Percentiles rank a stretch among this genome's conserved stretches.
These are phyloP conservation scores for Geotrichum restrictum DNA, from an alignment of 1,139 yeast genomes.

Conservation along the genomic window DNA sequence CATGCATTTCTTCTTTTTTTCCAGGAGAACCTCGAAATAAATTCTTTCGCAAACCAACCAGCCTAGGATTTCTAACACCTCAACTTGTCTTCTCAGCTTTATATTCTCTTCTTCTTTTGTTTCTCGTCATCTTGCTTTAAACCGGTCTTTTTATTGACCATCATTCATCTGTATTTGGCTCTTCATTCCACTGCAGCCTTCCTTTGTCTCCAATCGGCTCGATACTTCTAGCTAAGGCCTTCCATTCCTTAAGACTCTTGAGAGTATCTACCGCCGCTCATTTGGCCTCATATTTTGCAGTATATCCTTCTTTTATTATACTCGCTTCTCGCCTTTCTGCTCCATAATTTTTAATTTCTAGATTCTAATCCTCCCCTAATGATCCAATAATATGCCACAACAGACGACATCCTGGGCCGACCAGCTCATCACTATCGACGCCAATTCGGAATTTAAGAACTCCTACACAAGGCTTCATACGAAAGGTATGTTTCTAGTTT, in stretches of 20 bases:
- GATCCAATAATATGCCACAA: neutral
- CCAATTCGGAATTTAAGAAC: constrained; percentile 10
- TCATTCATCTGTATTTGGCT: no score
- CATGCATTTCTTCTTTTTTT: no score
- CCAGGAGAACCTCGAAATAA: no score
- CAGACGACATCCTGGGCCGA: constrained; percentile 14
- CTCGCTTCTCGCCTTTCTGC: neutral
- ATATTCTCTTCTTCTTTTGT: no score
- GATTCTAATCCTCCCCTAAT: neutral
- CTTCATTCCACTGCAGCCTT: neutral
- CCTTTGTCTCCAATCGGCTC: neutral
- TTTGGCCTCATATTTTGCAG: neutral
- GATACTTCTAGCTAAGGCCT: neutral
- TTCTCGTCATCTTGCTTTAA: no score
- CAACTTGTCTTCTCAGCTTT: no score
- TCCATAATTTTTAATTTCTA: neutral
- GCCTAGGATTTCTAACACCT: no score
- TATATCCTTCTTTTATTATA: constrained; percentile 12
- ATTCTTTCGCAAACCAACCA: no score
- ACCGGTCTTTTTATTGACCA: no score
- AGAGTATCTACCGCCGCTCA: neutral
- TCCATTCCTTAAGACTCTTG: neutral
- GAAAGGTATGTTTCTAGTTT: constrained; percentile 10
- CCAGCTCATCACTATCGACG: constrained; percentile 13
- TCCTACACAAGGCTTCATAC: constrained; percentile 12